Evolutionary conservation across 371 early-diverging fungal species (phyloP), one percentile per base, ranked within the genome.

Genomic region (Mucor racemosus): DNA sequence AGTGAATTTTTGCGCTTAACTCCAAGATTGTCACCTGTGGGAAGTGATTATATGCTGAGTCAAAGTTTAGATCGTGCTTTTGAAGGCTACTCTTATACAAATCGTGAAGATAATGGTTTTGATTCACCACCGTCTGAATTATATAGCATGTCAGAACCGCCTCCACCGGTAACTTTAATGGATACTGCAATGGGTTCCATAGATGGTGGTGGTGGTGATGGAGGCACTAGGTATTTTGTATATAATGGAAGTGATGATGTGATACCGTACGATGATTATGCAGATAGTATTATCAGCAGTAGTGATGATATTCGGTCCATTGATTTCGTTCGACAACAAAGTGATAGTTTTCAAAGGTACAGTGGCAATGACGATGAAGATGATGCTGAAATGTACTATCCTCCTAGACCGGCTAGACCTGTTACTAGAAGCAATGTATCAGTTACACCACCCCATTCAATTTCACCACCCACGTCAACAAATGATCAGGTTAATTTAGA

Each of bases 41-140:
- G 76, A 10, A 80, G 80, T 13, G 77, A 81, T 6, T 77, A 81
- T 44, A 69, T 76, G 6, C 58, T 81, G 13, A 84, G 77, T 40
- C 76, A 78, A 39, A 78, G 81, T 21, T 68, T 85, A n/a, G 84
- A 84, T 56, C 74, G 77, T 17, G 79, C 76, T 13, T 87, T 87
- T 63, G 78, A 87, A 35, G 86, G 86, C 0, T 87, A 87, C 38
- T 87, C 87, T 0, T 87, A 82, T 55, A 79, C 79, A 7, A 79
- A 76, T 53, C 33, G 65, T 1, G 72, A 72, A 60, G 68, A 68
- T 15, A 55, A 4, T 15, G 31, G 53, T 1, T 46, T 64, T 5
- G 72, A 64, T 31, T 72, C 72, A 0, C 65, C 68, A 5, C 65
- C 68, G 5, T 72, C 72, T 0, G 68, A 72, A 19, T 9, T 68